Evolutionary conservation across 257 asterid species (phyloP).

Genomic region (Buddleja alternifolia): DNA sequence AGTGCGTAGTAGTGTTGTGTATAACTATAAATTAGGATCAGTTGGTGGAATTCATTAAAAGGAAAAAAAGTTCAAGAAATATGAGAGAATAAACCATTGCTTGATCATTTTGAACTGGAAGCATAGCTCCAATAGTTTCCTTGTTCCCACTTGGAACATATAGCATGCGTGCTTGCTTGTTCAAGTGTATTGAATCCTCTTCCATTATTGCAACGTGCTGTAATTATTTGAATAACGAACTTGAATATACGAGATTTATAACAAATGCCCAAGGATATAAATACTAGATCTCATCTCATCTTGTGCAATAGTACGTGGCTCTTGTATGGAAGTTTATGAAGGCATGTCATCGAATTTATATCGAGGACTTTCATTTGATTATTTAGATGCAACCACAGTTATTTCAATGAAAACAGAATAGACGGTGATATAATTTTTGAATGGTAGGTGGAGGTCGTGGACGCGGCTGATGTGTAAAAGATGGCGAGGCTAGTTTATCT

Average conservation of each 20-base stretch:
- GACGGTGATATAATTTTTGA: not conserved
- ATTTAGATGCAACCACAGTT: no score
- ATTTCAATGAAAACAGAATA: no score
- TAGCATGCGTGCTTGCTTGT: no score
- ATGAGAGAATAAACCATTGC: not conserved
- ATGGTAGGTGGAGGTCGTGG: slow-evolving; percentile 52
- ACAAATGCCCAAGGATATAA: no score
- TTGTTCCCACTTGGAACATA: not conserved
- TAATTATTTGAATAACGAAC: no score
- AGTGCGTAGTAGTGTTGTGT: not conserved
- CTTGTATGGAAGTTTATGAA: no score
- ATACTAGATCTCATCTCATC: not conserved
- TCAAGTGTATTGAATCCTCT: no score
- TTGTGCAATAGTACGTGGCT: not conserved
- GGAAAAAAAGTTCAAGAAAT: not conserved
- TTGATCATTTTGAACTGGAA: slow-evolving; percentile 1
- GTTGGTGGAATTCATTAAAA: not conserved
- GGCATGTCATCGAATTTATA: no score
- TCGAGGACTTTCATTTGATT: no score
- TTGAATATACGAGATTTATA: no score
- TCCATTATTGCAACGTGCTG: no score
- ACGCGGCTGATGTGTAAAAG: slow-evolving; percentile 39
- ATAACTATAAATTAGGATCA: not conserved
- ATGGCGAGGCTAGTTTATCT: slow-evolving; percentile 8
- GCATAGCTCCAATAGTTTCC: not conserved